Percentiles rank a stretch among this genome's conserved stretches.
Evolutionary conservation across 2,329 filamentous ascomycete species (phyloP).

Genomic region (Grosmannia penicillata): DNA sequence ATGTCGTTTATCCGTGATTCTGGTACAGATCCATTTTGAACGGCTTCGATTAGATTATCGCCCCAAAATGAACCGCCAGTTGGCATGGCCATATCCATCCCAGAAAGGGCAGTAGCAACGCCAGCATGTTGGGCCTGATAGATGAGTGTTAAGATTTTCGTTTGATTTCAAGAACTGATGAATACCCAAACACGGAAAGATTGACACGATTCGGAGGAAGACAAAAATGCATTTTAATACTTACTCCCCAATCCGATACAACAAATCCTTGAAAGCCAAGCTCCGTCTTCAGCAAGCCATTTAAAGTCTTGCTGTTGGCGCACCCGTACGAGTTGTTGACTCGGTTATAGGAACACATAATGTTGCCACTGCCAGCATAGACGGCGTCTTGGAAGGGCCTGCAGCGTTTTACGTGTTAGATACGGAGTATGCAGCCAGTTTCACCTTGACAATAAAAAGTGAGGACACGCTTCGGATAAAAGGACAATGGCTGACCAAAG

Average conservation of each 20-base stretch:
- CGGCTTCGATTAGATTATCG: conserved; percentile 39
- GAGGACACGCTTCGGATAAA: neutral
- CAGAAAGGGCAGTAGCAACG: conserved; percentile 45
- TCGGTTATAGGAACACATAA: conserved; percentile 52
- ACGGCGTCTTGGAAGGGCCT: conserved; percentile 42
- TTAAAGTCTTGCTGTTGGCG: conserved; percentile 49
- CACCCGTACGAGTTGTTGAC: conserved; percentile 57
- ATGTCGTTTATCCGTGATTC: conserved; percentile 29
- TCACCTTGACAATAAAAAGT: no score
- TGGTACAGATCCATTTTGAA: conserved; percentile 44
- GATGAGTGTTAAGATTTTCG: neutral
- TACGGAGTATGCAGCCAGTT: no score
- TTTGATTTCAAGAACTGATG: neutral
- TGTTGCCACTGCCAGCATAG: conserved; percentile 37
- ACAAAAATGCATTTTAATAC: neutral
- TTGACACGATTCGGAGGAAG: no score
- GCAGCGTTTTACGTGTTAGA: neutral
- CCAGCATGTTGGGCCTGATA: conserved; percentile 49
- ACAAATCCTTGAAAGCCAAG: conserved; percentile 49
- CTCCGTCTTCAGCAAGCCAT: conserved; percentile 47
- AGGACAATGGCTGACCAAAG: conserved; percentile 23
- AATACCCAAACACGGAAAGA: neutral
- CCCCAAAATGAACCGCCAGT: conserved; percentile 25
- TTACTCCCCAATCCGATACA: conserved; percentile 44
- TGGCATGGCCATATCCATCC: conserved; percentile 61